Conservation (phyloP, 1,284 basidiomycete genomes). For the Psilocybe mexicana region DNA sequence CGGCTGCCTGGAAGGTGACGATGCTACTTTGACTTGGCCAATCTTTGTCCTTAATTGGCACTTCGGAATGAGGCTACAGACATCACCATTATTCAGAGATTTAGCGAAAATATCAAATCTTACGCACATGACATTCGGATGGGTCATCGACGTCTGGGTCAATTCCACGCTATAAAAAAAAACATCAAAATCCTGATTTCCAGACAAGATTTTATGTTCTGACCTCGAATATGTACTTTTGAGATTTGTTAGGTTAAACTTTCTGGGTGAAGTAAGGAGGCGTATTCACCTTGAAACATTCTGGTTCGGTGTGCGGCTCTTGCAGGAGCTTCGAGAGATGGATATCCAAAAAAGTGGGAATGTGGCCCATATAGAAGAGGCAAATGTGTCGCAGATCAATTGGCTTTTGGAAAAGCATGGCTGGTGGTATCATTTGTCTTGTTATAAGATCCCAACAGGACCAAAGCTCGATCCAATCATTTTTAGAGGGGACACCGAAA, state of each 20-base stretch:
- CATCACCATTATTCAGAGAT: not conserved
- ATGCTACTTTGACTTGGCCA: slow-evolving; percentile 85
- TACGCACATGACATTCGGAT: slow-evolving; percentile 74
- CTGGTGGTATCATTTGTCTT: slow-evolving; percentile 82
- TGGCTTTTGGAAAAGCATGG: slow-evolving; percentile 89
- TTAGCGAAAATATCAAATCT: not conserved
- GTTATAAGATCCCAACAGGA: slow-evolving; percentile 90
- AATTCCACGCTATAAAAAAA: slow-evolving; percentile 77
- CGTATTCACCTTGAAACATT: slow-evolving; percentile 68
- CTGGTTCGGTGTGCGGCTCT: slow-evolving; percentile 82
- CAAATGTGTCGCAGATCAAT: slow-evolving; percentile 92
- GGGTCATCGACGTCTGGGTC: slow-evolving; percentile 94
- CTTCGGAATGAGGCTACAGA: slow-evolving; percentile 81
- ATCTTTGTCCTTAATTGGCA: slow-evolving; percentile 77
- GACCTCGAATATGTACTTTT: slow-evolving; percentile 80
- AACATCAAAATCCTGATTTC: slow-evolving; percentile 12
- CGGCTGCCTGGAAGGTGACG: slow-evolving; percentile 75
- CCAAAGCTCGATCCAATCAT: slow-evolving; percentile 88
- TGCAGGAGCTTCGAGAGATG: slow-evolving; percentile 78
- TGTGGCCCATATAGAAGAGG: slow-evolving; percentile 88
- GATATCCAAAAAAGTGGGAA: slow-evolving; percentile 90
- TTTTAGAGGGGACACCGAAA: slow-evolving; percentile 71
- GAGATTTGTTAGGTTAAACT: slow-evolving; percentile 6
- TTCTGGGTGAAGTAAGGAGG: not conserved
- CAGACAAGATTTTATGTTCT: slow-evolving; percentile 11